Evolutionary conservation across 305 asterid genomes (phyloP).

Genomic region (Striga hermonthica): DNA sequence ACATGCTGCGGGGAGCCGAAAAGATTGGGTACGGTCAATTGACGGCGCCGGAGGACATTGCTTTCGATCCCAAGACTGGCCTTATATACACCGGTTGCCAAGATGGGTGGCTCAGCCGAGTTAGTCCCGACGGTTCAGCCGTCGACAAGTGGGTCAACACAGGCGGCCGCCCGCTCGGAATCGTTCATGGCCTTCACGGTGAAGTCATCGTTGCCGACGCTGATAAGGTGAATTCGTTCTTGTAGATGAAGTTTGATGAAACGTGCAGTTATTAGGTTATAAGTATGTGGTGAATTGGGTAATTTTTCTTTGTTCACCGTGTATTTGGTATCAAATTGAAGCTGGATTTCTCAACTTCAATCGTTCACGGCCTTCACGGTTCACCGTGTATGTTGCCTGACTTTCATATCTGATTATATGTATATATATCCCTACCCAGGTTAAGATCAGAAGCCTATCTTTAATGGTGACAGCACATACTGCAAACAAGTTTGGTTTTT

Average conservation of each 20-base stretch:
- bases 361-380: no score
- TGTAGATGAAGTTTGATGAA: background rate
- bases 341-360: no score
- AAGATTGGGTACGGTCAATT: constrained; percentile 57
- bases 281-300: no score
- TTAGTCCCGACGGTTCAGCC: constrained; percentile 42
- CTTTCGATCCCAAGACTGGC: constrained; percentile 51
- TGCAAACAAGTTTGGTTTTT: no score
- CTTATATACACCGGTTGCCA: constrained; percentile 62
- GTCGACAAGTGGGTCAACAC: constrained; percentile 73
- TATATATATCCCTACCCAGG: no score
- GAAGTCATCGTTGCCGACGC: constrained; percentile 77
- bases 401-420: no score
- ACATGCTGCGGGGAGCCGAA: constrained; percentile 55
- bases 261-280: no score
- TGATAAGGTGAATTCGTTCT: constrained; percentile 44
- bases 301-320: no score
- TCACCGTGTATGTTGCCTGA: no score
- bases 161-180: constrained; percentile 83
- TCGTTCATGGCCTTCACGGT: constrained; percentile 55
- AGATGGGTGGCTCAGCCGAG: constrained; percentile 77
- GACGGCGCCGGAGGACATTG: constrained; percentile 69
- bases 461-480: no score
- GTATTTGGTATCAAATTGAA: no score
- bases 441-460: no score